Percentiles rank a stretch among this genome's conserved stretches.
Evolutionary conservation across 352 stramenopile genomes (phyloP).

Genomic region (Discostella stelligera): DNA sequence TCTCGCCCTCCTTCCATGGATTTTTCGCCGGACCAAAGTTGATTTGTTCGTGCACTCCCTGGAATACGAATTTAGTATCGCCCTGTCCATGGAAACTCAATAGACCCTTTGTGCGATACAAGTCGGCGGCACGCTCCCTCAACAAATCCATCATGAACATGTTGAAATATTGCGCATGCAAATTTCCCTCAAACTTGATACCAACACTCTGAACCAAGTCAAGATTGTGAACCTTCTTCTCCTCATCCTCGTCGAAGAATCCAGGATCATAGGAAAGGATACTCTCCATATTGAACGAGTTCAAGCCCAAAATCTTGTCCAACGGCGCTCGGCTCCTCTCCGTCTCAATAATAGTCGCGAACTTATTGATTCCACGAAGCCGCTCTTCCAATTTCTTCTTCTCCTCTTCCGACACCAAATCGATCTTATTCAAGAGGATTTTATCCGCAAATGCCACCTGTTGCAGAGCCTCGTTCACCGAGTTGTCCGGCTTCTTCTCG

Average conservation of each 20-base stretch:
- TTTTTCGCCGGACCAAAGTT: constrained; percentile 89
- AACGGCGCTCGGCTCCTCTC: constrained; percentile 74
- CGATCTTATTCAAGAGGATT: constrained; percentile 98
- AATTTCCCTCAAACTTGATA: constrained; percentile 81
- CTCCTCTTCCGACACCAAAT: constrained; percentile 88
- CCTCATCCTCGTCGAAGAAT: constrained; percentile 84
- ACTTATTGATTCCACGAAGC: constrained; percentile 85
- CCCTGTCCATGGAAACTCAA: constrained; percentile 89
- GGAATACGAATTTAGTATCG: constrained; percentile 92
- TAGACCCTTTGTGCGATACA: constrained; percentile 93
- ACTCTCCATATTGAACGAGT: constrained; percentile 86
- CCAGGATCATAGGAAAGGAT: constrained; percentile 81
- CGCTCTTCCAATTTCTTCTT: constrained; percentile 78
- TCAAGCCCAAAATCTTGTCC: constrained; percentile 81
- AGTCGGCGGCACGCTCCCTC: constrained; percentile 86
- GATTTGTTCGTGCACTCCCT: constrained; percentile 94
- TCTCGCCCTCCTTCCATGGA: constrained; percentile 85
- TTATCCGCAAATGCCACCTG: constrained; percentile 98
- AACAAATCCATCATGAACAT: constrained; percentile 94
- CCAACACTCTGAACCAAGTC: constrained; percentile 83
- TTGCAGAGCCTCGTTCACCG: constrained; percentile 90
- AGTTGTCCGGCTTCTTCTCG: constrained; percentile 84
- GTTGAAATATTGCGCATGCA: constrained; percentile 91
- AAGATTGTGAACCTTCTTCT: constrained; percentile 83
- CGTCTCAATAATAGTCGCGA: constrained; percentile 86